These are phyloP conservation scores for Entomophthora muscae DNA, from an alignment of 371 early-diverging fungal genomes.

Conservation along the genomic window DNA sequence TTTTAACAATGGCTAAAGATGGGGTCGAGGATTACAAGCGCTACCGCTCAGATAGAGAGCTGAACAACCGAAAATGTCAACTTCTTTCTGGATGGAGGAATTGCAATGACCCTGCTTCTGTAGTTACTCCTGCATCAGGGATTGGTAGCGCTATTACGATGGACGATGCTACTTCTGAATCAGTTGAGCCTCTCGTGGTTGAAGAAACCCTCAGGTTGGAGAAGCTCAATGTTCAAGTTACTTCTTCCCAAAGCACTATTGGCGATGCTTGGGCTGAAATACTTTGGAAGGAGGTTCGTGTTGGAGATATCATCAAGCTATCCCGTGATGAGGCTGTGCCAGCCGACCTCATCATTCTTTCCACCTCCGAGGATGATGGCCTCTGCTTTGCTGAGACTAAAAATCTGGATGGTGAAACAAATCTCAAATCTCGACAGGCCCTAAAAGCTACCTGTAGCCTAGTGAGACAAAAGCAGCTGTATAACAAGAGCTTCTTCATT, in stretches of 20 bases:
- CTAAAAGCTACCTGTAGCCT: conserved; percentile 43
- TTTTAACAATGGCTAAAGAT: conserved; percentile 84
- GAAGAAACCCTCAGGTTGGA: neutral
- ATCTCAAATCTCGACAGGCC: conserved; percentile 74
- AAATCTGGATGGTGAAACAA: conserved; percentile 84
- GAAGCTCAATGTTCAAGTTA: conserved; percentile 16
- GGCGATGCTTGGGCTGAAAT: conserved; percentile 14
- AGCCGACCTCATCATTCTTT: conserved; percentile 74
- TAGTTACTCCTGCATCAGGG: neutral
- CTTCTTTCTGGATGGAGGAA: conserved; percentile 55
- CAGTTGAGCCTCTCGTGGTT: neutral
- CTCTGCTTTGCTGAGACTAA: conserved; percentile 89
- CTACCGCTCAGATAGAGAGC: conserved; percentile 69
- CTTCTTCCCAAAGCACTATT: neutral
- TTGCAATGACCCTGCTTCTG: conserved; percentile 22
- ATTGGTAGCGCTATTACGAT: neutral
- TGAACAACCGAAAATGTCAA: conserved; percentile 57
- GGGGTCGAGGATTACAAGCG: conserved; percentile 91
- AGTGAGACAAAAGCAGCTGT: conserved; percentile 10
- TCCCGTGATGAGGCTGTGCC: conserved; percentile 77
- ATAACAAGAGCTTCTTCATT: conserved; percentile 43
- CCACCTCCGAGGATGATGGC: conserved; percentile 71
- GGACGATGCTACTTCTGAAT: neutral
- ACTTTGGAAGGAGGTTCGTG: conserved; percentile 49
- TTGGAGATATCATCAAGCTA: conserved; percentile 81